Evolutionary conservation across 306 rosid genomes (phyloP).

Genomic region (Dalbergia cochinchinensis): DNA sequence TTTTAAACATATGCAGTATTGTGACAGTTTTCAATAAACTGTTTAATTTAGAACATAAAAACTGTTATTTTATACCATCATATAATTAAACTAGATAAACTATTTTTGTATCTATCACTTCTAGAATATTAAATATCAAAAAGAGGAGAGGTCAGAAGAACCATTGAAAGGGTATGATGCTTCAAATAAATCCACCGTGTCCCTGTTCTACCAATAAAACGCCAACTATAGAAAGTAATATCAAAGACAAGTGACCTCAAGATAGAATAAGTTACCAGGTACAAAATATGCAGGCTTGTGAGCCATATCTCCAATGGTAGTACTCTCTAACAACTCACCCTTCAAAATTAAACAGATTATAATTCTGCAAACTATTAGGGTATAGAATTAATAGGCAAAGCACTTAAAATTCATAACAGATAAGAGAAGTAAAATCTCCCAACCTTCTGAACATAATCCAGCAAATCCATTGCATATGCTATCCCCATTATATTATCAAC

Average conservation of each 20-base stretch:
- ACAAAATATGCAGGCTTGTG: conserved; percentile 98
- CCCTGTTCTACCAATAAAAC: conserved; percentile 19
- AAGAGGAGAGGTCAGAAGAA: not conserved
- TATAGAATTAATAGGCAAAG: conserved; percentile 55
- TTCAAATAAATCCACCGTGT: not conserved
- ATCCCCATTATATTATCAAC: conserved; percentile 97
- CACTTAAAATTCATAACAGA: conserved; percentile 41
- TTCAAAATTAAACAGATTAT: conserved; percentile 78
- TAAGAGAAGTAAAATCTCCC: conserved; percentile 44
- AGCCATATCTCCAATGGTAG: conserved; percentile 92
- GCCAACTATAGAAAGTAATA: conserved; percentile 7
- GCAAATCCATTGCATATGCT: conserved; percentile 98
- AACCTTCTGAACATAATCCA: conserved; percentile 92
- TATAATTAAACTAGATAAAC: not conserved
- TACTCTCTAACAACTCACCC: conserved; percentile 92
- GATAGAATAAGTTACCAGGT: conserved; percentile 75
- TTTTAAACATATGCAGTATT: not conserved
- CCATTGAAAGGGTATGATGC: not conserved
- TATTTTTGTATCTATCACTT: not conserved
- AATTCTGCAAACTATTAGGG: conserved; percentile 67
- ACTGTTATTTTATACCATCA: not conserved
- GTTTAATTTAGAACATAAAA: not conserved
- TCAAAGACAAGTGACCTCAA: conserved; percentile 31
- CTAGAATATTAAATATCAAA: not conserved
- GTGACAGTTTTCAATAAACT: not conserved